A percentile compares a stretch with the other conserved stretches of the same genome.
Conservation (phyloP, 2,329 filamentous ascomycete species). For the Fusarium penzigii region DNA sequence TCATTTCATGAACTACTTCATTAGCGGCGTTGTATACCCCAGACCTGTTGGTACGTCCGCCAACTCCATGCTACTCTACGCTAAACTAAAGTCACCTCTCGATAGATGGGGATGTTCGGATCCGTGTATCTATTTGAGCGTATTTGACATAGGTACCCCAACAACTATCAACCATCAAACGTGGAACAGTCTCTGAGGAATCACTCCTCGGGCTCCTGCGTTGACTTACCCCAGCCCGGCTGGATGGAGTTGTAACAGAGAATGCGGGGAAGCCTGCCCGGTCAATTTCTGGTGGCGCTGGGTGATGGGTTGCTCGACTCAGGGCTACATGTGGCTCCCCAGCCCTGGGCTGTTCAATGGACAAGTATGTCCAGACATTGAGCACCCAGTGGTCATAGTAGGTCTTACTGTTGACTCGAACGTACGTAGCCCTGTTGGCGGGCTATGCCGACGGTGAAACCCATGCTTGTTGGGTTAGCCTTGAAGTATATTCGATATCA, state of each 20-base stretch:
- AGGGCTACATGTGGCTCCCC: conserved; percentile 5
- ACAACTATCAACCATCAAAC: conserved; percentile 16
- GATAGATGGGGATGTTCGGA: conserved; percentile 24
- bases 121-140: conserved; percentile 20
- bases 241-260: conserved; percentile 23
- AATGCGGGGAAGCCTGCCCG: conserved; percentile 27
- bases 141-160: conserved; percentile 2
- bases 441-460: conserved; percentile 19
- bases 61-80: conserved; percentile 8
- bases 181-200: conserved; percentile 8
- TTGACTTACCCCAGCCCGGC: conserved; percentile 22
- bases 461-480: conserved; percentile 13
- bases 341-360: no score
- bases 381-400: no score
- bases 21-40: no score
- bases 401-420: no score
- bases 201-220: conserved; percentile 19
- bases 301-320: conserved; percentile 16
- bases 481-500: conserved; percentile 16
- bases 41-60: neutral
- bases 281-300: conserved; percentile 9
- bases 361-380: no score
- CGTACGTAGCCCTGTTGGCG: conserved; percentile 2
- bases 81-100: conserved; percentile 14
- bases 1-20: no score